phyloP scores from a whole-genome alignment of 805 yeast genomes.

The Lipomyces orientalis region DNA sequence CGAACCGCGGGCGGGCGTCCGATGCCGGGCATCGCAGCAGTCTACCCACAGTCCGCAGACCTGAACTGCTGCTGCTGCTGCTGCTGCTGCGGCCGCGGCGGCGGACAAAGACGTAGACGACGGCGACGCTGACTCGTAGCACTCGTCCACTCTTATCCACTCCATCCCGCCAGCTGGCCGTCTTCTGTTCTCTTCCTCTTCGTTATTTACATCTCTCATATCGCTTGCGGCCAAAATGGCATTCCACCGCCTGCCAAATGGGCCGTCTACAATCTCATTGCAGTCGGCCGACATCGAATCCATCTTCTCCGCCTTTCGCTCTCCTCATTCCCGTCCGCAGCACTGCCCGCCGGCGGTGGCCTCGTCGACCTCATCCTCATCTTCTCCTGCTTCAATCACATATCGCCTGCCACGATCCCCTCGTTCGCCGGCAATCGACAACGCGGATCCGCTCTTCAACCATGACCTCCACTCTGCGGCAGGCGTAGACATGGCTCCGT shows the following conservation, averaged over 20 bases:
- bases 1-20: not conserved
- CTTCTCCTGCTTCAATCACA: not conserved
- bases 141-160: not conserved
- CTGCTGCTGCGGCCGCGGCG: too few species aligned
- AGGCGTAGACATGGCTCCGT: not conserved
- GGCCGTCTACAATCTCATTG: slow-evolving; percentile 19
- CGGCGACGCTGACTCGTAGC: not conserved
- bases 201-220: not conserved
- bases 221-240: slow-evolving; percentile 11
- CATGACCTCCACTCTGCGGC: not conserved
- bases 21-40: not conserved
- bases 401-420: not conserved
- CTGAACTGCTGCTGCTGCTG: too few species aligned
- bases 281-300: slow-evolving; percentile 17
- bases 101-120: not conserved
- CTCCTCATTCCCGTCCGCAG: slow-evolving; percentile 1
- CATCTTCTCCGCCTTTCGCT: not conserved
- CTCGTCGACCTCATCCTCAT: not conserved
- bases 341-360: not conserved
- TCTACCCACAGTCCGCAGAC: too few species aligned
- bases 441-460: not conserved
- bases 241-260: slow-evolving; percentile 15
- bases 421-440: not conserved
- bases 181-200: slow-evolving; percentile 1
- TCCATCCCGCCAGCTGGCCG: slow-evolving; percentile 3